Evolutionary conservation across 345 rosid species (phyloP).

Genomic region (Pugionium dolabratum): DNA sequence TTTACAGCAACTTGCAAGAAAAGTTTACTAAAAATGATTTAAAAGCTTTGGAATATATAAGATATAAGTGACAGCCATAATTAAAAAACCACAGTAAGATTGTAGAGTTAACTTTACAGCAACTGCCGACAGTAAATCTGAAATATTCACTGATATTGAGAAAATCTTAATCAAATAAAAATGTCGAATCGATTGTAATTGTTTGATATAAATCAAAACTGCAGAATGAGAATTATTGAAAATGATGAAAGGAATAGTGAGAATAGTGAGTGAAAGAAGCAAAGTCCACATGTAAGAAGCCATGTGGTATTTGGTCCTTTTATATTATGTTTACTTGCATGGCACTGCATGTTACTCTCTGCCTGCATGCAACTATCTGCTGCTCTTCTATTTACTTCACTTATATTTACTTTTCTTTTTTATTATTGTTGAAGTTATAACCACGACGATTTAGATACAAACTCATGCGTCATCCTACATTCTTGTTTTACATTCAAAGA

Average conservation of each 20-base stretch:
- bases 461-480: conserved; percentile 29
- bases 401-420: conserved; percentile 14
- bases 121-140: no score
- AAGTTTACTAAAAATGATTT: no score
- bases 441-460: conserved; percentile 29
- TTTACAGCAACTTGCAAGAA: no score
- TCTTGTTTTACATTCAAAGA: conserved; percentile 40
- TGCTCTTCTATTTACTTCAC: conserved; percentile 4
- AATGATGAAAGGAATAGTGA: conserved; percentile 35
- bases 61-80: no score
- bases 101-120: no score
- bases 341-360: conserved; percentile 42
- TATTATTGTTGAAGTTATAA: conserved; percentile 31
- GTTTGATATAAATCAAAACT: background rate
- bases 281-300: conserved; percentile 41
- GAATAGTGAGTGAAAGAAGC: conserved; percentile 40
- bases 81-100: no score
- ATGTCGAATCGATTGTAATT: no score
- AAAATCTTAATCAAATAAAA: no score
- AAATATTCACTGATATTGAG: no score
- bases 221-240: conserved; percentile 28
- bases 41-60: no score
- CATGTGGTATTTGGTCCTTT: conserved; percentile 41
- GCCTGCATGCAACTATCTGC: conserved; percentile 37
- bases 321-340: conserved; percentile 41